Conservation (phyloP, 805 yeast species). For the Wickerhamiella shivajii region DNA sequence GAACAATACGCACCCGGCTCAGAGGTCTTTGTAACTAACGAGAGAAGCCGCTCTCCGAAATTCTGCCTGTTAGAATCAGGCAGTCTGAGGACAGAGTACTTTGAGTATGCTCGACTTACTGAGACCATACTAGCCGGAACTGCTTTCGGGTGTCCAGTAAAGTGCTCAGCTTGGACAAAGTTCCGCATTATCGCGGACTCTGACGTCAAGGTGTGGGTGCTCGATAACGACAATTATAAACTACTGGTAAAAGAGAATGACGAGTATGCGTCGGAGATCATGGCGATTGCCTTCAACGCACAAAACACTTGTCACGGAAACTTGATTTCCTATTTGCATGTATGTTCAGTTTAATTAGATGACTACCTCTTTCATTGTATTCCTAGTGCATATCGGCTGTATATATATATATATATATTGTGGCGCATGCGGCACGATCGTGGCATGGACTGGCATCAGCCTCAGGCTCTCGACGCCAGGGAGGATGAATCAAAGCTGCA, state of each 20-base stretch:
- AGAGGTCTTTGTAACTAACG: constrained; percentile 30
- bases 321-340: constrained; percentile 59
- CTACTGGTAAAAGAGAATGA: constrained; percentile 33
- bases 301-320: constrained; percentile 60
- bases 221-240: constrained; percentile 34
- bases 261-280: constrained; percentile 47
- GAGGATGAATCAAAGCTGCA: background rate
- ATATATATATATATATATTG: background rate
- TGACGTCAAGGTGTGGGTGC: constrained; percentile 55
- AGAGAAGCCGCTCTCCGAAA: constrained; percentile 33
- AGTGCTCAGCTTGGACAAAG: constrained; percentile 28
- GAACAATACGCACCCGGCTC: constrained; percentile 34
- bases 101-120: constrained; percentile 30
- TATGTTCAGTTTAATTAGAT: constrained; percentile 26
- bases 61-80: constrained; percentile 38
- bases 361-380: background rate
- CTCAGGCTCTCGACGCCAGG: background rate
- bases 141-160: constrained; percentile 56
- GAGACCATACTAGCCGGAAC: constrained; percentile 54
- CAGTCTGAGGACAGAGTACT: constrained; percentile 3
- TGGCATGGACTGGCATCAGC: constrained; percentile 3
- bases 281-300: constrained; percentile 44
- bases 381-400: background rate
- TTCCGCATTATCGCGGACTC: constrained; percentile 42
- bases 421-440: background rate